Base-by-base conservation (phyloP, 805 yeast genomes). In the Barnettozyma sucrosica region DNA sequence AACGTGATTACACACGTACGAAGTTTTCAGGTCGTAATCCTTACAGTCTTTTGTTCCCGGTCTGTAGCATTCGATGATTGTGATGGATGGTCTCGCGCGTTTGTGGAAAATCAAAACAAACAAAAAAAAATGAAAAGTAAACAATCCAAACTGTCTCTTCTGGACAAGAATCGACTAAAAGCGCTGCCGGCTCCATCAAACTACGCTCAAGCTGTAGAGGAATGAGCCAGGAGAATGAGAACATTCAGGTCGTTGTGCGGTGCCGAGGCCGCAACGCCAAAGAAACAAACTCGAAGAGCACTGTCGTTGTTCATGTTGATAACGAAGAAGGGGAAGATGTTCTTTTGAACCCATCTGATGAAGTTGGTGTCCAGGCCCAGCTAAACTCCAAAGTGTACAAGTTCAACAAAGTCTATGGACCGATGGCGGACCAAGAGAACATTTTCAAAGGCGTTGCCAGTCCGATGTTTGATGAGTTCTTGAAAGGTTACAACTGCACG, bases 401-500 rank as follows among this genome's bases (percentile, higher is more conserved):
- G 7, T 83, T 89, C 44, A 96, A 89, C 63, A 81, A 79, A 46
- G 93, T 86, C 0, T 88, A 84, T 64, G 96, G 95, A 1, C 82
- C 95, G 1, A 83, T 80, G 51, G 81, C 92, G 3, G 89, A 81
- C 56, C 97, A 89, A 64, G 67, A 71, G 39, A 67, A 73, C 34
- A 63, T 89, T 1, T 89, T 82, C 55, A 78, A 81, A 20, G 77
- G 77, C 23, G 83, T 83, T 18, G 95, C 90, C 0, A 67, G 74
- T 28, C 82, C 82, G 11, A 64, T 81, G 46, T 72, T 83, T 43
- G 72, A 75, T 23, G 96, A 90, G 52, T 75, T 89, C 50, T 66
- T 89, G 48, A 68, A 74, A 45, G 95, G 92, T 19, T 85, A 82
- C 61, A 88, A 87, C 61, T 88, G 89, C 54, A 85, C 96, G 0